phyloP scores from a whole-genome alignment of 306 rosid genomes.

The Begonia fuchsioides region DNA sequence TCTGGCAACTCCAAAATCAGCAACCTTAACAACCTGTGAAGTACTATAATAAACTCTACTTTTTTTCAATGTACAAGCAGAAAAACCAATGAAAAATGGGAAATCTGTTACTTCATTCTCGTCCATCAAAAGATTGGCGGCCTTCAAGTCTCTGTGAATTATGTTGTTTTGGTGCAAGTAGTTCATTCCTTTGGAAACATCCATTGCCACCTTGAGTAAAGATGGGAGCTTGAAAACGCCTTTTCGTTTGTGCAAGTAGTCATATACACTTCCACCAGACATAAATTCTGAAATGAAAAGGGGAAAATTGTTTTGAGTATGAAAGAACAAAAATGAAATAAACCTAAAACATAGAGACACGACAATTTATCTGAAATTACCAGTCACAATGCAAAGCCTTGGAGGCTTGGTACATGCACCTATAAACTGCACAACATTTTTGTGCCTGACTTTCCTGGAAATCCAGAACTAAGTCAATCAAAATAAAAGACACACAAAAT shows the following conservation, averaged over 20 bases:
- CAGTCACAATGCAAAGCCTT: conserved; percentile 83
- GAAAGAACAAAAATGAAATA: neutral
- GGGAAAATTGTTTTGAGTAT: conserved; percentile 1
- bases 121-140: conserved; percentile 94
- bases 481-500: neutral
- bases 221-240: conserved; percentile 79
- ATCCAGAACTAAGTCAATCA: conserved; percentile 16
- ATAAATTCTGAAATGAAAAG: conserved; percentile 55
- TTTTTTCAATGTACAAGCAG: neutral
- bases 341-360: no score
- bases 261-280: conserved; percentile 98
- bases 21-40: conserved; percentile 79
- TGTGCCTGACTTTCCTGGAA: conserved; percentile 95
- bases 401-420: conserved; percentile 96
- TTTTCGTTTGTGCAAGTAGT: conserved; percentile 84
- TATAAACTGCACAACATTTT: conserved; percentile 98
- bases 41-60: neutral
- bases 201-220: conserved; percentile 76
- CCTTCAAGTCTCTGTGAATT: conserved; percentile 91
- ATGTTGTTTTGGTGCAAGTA: conserved; percentile 94
- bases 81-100: neutral
- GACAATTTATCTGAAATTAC: conserved; percentile 23
- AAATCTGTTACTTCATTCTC: conserved; percentile 64
- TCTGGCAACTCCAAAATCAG: conserved; percentile 98
- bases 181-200: conserved; percentile 90